phyloP scores from a whole-genome alignment of 768 basidiomycete genomes.

The Cystofilobasidium bisporidii region DNA sequence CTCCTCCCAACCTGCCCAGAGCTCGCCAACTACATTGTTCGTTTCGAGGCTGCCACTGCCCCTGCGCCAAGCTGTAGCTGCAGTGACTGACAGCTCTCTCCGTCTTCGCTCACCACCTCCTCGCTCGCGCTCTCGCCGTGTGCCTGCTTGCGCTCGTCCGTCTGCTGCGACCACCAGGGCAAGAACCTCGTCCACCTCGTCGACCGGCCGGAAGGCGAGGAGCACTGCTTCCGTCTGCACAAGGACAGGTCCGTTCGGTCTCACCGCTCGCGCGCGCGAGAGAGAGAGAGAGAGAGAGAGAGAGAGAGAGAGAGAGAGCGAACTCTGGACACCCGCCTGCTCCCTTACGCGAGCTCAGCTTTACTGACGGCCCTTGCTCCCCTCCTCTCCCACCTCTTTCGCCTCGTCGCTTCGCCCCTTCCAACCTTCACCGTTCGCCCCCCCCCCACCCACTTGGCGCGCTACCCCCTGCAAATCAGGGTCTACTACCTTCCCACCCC shows the following conservation, averaged over 20 bases:
- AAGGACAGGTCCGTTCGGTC: slow-evolving; percentile 53
- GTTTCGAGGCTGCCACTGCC: no score
- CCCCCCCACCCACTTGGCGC: not conserved
- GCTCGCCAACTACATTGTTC: slow-evolving; percentile 89
- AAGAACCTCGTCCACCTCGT: slow-evolving; percentile 93
- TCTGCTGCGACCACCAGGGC: slow-evolving; percentile 55
- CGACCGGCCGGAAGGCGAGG: slow-evolving; percentile 77
- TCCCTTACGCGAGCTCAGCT: no score
- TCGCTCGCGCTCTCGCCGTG: no score
- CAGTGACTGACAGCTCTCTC: no score
- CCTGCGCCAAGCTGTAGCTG: no score
- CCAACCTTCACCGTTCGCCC: not conserved
- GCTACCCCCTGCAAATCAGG: slow-evolving; percentile 24
- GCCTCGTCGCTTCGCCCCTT: not conserved
- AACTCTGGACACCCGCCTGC: no score
- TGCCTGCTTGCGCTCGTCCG: slow-evolving; percentile 2
- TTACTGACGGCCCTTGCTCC: no score
- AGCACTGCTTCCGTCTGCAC: slow-evolving; percentile 90
- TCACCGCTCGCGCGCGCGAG: no score
- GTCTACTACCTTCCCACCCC: slow-evolving; percentile 95
- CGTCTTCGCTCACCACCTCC: not conserved
- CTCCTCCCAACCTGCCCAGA: slow-evolving; percentile 40
- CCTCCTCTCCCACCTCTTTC: not conserved
- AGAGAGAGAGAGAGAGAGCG: no score
- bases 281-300: no score